Percentiles rank a stretch among this genome's conserved stretches.
Evolutionary conservation across 352 stramenopile species (phyloP).

Genomic region (Globisporangium rhizosaccharum): DNA sequence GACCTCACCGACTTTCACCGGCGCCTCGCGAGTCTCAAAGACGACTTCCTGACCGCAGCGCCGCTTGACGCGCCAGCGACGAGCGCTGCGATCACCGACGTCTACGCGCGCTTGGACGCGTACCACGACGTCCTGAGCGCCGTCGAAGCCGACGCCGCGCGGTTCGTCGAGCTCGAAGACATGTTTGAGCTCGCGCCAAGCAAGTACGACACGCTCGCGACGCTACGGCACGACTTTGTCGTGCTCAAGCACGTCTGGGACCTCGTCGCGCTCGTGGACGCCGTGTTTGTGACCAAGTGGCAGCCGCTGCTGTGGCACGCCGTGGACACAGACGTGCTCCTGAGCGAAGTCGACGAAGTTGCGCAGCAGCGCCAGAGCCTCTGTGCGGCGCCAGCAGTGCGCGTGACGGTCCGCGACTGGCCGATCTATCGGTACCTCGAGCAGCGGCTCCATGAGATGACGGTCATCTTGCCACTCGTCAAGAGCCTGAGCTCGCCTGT

Average conservation of each 20-base stretch:
- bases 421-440: slow-evolving; percentile 90
- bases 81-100: slow-evolving; percentile 39
- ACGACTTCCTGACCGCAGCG: slow-evolving; percentile 57
- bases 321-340: slow-evolving; percentile 85
- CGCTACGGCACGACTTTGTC: slow-evolving; percentile 83
- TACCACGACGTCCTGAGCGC: slow-evolving; percentile 76
- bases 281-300: slow-evolving; percentile 76
- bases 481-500: slow-evolving; percentile 85
- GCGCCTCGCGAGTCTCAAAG: slow-evolving; percentile 48
- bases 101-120: slow-evolving; percentile 84
- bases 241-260: slow-evolving; percentile 92
- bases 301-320: slow-evolving; percentile 83
- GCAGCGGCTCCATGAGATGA: slow-evolving; percentile 90
- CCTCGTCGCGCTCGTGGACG: slow-evolving; percentile 86
- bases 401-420: slow-evolving; percentile 83
- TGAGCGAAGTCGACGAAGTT: slow-evolving; percentile 87
- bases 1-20: slow-evolving; percentile 75
- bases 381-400: slow-evolving; percentile 33
- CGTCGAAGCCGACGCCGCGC: slow-evolving; percentile 79
- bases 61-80: slow-evolving; percentile 38
- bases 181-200: slow-evolving; percentile 91
- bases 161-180: slow-evolving; percentile 90
- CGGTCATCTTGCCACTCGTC: slow-evolving; percentile 86
- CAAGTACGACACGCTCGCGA: slow-evolving; percentile 73
- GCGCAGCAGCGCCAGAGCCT: slow-evolving; percentile 50